Conservation (phyloP, 352 stramenopile genomes). For the Globisporangium ultimum region DNA sequence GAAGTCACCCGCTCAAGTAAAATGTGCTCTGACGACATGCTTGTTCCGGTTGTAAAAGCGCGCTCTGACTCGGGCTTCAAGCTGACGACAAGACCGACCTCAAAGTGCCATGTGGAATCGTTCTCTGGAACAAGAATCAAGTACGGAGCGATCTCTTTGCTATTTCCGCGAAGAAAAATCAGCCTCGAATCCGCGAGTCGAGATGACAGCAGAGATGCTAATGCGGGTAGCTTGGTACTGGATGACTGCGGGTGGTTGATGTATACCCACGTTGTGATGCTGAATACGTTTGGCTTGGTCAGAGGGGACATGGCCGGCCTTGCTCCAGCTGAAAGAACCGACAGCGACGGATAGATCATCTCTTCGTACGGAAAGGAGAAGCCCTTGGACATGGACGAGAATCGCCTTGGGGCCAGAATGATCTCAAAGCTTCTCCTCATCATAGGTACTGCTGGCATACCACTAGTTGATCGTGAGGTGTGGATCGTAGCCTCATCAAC, state of each 20-base stretch:
- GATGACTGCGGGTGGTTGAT: constrained; percentile 14
- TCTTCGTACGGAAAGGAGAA: constrained; percentile 56
- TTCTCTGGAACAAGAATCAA: constrained; percentile 46
- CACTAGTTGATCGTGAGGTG: constrained; percentile 2
- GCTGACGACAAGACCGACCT: constrained; percentile 46
- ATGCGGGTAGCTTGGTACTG: not conserved
- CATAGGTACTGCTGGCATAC: not conserved
- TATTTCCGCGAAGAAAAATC: constrained; percentile 70
- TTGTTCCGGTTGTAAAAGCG: not conserved
- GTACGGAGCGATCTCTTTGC: constrained; percentile 60
- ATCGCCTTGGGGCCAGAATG: constrained; percentile 45
- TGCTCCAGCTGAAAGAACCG: not conserved
- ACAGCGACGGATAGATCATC: constrained; percentile 29
- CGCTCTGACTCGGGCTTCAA: not conserved
- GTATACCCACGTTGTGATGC: constrained; percentile 85
- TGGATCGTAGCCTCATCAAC: not conserved
- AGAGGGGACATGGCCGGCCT: constrained; percentile 44
- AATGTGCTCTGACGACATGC: not conserved
- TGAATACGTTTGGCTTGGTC: constrained; percentile 79
- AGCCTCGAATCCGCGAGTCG: constrained; percentile 35
- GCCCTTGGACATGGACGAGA: constrained; percentile 56
- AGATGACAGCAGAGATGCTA: constrained; percentile 1
- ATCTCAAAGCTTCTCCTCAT: constrained; percentile 71
- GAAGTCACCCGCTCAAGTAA: constrained; percentile 63
- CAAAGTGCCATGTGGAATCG: constrained; percentile 42